A percentile compares a stretch with the other conserved stretches of the same genome.
These are phyloP conservation scores for Paramyrothecium roridum DNA, from an alignment of 2,329 filamentous ascomycete species.

Conservation along the genomic window DNA sequence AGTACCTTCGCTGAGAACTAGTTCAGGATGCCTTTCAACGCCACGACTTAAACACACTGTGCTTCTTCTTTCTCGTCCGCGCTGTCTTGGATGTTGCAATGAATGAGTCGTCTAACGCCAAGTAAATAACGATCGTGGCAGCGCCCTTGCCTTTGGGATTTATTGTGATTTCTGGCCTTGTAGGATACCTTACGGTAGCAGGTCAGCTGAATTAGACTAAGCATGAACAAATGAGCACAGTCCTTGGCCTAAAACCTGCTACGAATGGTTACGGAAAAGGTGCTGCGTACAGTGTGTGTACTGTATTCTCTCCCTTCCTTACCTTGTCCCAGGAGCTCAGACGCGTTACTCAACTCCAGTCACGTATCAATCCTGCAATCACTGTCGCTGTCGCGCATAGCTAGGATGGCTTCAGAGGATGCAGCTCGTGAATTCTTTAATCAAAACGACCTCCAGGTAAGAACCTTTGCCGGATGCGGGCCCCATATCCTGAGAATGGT, in stretches of 20 bases:
- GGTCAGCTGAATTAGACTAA: too few species aligned
- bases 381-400: background rate
- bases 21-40: background rate
- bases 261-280: too few species aligned
- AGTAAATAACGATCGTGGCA: too few species aligned
- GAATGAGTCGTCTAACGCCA: too few species aligned
- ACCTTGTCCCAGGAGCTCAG: background rate
- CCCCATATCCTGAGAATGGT: background rate
- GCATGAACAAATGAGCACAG: too few species aligned
- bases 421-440: constrained; percentile 16
- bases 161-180: too few species aligned
- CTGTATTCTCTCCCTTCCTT: background rate
- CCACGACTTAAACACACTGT: background rate
- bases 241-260: too few species aligned
- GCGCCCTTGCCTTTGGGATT: too few species aligned
- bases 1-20: background rate
- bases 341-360: background rate
- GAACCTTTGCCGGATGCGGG: background rate
- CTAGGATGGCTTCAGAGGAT: background rate
- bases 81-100: background rate
- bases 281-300: background rate
- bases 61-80: background rate
- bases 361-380: background rate
- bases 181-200: too few species aligned
- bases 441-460: constrained; percentile 45